Evolutionary conservation across 2,329 filamentous ascomycete species (phyloP).

Genomic region (Byssoonygena ceratinophila): DNA sequence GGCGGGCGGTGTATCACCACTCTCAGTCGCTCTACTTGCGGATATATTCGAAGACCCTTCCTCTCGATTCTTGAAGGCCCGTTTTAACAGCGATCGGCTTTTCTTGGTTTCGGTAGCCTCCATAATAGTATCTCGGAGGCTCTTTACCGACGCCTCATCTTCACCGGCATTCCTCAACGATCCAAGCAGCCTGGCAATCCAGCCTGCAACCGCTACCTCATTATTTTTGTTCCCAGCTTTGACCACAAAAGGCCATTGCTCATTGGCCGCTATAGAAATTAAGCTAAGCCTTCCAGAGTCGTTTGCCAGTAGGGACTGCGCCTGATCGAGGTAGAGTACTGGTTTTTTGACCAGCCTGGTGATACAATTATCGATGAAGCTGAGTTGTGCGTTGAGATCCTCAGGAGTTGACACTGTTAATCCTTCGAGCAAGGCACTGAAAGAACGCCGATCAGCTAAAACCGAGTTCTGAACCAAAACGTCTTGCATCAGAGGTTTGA

Average conservation of each 20-base stretch:
- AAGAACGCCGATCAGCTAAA: slow-evolving; percentile 26
- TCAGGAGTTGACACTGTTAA: slow-evolving; percentile 28
- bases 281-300: slow-evolving; percentile 45
- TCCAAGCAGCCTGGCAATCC: slow-evolving; percentile 50
- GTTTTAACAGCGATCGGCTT: slow-evolving; percentile 27
- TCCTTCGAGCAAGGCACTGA: slow-evolving; percentile 32
- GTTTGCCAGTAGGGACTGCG: slow-evolving; percentile 30
- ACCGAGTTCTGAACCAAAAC: slow-evolving; percentile 32
- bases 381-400: slow-evolving; percentile 38
- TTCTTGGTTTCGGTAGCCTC: slow-evolving; percentile 33
- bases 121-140: slow-evolving; percentile 37
- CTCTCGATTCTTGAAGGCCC: slow-evolving; percentile 28
- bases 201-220: slow-evolving; percentile 43
- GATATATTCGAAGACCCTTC: slow-evolving; percentile 13
- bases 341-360: slow-evolving; percentile 64
- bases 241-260: slow-evolving; percentile 64
- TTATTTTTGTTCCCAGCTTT: slow-evolving; percentile 41
- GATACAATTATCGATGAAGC: slow-evolving; percentile 77
- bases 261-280: slow-evolving; percentile 57
- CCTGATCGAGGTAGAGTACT: slow-evolving; percentile 62
- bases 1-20: neutral
- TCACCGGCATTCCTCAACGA: slow-evolving; percentile 46
- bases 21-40: slow-evolving; percentile 11
- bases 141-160: slow-evolving; percentile 37
- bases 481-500: slow-evolving; percentile 27